Base-by-base conservation (phyloP, 495 filamentous ascomycete genomes). In the Tuber aestivum region DNA sequence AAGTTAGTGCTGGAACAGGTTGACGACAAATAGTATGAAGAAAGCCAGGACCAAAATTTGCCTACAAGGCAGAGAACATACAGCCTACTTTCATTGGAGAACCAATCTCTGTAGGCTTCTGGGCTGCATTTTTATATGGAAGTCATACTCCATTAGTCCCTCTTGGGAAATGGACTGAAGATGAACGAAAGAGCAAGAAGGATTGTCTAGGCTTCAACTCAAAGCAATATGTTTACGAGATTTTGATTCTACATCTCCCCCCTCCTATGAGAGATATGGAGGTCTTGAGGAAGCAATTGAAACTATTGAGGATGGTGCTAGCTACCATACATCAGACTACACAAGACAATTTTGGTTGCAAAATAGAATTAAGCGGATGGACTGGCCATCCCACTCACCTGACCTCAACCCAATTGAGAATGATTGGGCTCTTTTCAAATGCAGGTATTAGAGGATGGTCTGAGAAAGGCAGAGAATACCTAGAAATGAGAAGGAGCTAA, bases 401-500 rank as follows among this genome's bases (percentile, higher is more conserved):
- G 21, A 50, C 45, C 45, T 50, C 7, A 50, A 50, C 6, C 45
- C 45, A 2, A 75, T 75, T 40, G 41, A 72, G 32, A 75, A 75
- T 75, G 32, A 72, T 48, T 75, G 41, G 18, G 5, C 44, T 12
- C 32, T 72, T 65, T 75, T 75, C 35, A 75, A 72, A 40, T 71
- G 32, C 14, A 38, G 6, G 9, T 40, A 72, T 42, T 1, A 72
- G 2, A 4, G 69, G 38, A 68, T 32, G 71, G 18, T 77, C 1
- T 48, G 56, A 69, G 35, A 35, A 10, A n/a, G 50, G 45, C 38
- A 56, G 38, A 74, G 74, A 45, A 69, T 70, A 20, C 32, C 75
- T 71, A 42, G 16, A 5, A 68, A 56, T 27, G 41, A 69, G 50
- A 21, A 70, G 20, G 27, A 77, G 21, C 70, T 77, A 45, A 77